These are phyloP conservation scores for Cardamine occulta DNA, from an alignment of 345 rosid genomes.

Conservation along the genomic window DNA sequence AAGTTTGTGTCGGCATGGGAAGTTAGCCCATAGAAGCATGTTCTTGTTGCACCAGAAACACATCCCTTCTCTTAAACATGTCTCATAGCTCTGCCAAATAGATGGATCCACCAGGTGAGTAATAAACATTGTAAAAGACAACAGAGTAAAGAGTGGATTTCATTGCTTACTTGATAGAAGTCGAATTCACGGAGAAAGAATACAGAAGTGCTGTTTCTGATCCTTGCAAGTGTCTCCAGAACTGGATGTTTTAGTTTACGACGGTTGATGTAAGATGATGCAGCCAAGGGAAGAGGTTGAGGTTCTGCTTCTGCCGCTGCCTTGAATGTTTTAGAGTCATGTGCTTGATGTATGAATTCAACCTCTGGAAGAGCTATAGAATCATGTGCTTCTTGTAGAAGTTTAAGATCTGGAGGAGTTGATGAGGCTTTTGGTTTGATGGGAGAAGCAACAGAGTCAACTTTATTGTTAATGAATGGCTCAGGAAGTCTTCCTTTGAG, in stretches of 20 bases:
- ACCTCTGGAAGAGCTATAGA: background rate
- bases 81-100: constrained; percentile 51
- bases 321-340: constrained; percentile 14
- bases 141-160: constrained; percentile 15
- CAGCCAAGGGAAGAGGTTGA: constrained; percentile 9
- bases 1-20: constrained; percentile 71
- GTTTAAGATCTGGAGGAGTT: constrained; percentile 4
- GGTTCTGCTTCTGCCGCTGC: constrained; percentile 15
- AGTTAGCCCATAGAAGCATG: constrained; percentile 59
- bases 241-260: constrained; percentile 52
- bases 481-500: constrained; percentile 35
- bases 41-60: constrained; percentile 72
- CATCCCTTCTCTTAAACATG: constrained; percentile 45
- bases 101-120: constrained; percentile 1
- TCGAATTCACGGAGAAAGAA: constrained; percentile 79
- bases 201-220: constrained; percentile 49
- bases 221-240: constrained; percentile 55
- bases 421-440: constrained; percentile 27
- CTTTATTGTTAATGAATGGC: constrained; percentile 28
- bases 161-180: constrained; percentile 61
- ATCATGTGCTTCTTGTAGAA: constrained; percentile 3
- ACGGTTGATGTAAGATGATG: background rate
- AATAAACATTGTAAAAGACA: background rate
- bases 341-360: background rate
- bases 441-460: constrained; percentile 12